Base-by-base conservation (phyloP, 441 rosid genomes). In the Pelargonium exstipulatum region DNA sequence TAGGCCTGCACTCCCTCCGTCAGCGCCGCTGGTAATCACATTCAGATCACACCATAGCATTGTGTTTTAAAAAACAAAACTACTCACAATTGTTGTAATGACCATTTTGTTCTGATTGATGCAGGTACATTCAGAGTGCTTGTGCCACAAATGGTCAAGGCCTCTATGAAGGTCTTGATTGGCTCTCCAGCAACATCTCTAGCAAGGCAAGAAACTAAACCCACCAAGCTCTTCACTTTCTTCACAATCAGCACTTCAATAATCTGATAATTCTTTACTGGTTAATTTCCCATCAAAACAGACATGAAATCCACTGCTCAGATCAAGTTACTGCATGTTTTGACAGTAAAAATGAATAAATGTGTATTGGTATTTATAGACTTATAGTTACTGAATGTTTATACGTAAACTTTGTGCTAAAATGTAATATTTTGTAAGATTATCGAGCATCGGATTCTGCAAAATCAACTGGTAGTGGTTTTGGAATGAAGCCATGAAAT, bases 81-180 rank as follows among this genome's bases (percentile, higher is more conserved):
- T 1, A 24, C 3, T 0, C 29, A 24, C 29, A 24, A 24, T 24
- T 24, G 29, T 24, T 24, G 29, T 24, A 13, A 51, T 4, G 58
- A 16, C 16, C 58, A 51, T 49, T 8, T 49, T 13, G 20, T 49
- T 49, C 13, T 62, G 53, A 53, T 2, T 5, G 43, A 16, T 43
- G 68, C 71, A 85, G 92, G 88, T 86, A 79, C 24, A 86, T 88
- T 46, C 92, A 84, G 60, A 75, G 83, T 12, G 20, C 90, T 22
- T 82, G 86, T 81, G 93, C 89, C 65, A 84, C 86, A 16, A 77
- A 83, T 51, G 85, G 90, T 17, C 84, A 83, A 69, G 90, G 86
- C 67, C 90, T 88, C 10, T 88, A 86, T 46, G 87, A 86, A 78
- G 88, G 88, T 43, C 86, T 88, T 14, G 92, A 88, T 65, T 84